Evolutionary conservation across 2,329 filamentous ascomycete genomes (phyloP).

Genomic region (Leptoxyphium fumago): DNA sequence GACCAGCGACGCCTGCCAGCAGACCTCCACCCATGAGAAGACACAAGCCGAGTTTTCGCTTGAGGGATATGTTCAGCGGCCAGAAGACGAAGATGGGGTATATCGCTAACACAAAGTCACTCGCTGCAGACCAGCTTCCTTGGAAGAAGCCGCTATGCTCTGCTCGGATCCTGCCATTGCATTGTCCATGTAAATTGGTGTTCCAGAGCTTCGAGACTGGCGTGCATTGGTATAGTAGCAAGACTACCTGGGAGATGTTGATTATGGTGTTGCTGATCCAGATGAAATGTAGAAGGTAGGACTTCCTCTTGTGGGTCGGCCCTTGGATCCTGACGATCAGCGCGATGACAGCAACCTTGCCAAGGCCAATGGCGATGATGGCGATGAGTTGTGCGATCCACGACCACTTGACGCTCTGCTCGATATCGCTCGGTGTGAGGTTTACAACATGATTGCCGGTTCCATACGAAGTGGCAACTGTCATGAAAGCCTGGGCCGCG

Average conservation of each 20-base stretch:
- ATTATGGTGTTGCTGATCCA: constrained; percentile 8
- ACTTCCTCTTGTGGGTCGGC: constrained; percentile 8
- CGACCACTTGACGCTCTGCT: constrained; percentile 7
- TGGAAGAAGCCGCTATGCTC: constrained; percentile 10
- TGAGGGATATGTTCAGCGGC: constrained; percentile 10
- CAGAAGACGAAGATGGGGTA: constrained; percentile 14
- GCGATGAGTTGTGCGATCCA: constrained; percentile 14
- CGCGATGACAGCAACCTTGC: constrained; percentile 13
- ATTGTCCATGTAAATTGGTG: constrained; percentile 7
- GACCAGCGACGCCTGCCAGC: constrained; percentile 7
- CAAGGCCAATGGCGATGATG: constrained; percentile 10
- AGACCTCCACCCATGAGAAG: constrained; percentile 12
- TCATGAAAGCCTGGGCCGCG: constrained; percentile 4
- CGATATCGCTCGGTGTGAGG: constrained; percentile 2
- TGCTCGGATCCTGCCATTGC: constrained; percentile 5
- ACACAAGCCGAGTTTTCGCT: constrained; percentile 9
- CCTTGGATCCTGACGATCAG: constrained; percentile 14
- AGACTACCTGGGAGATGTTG: constrained; percentile 9
- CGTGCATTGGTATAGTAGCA: constrained; percentile 8
- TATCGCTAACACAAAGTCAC: constrained; percentile 9
- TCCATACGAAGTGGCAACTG: constrained; percentile 8
- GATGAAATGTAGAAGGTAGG: constrained; percentile 9
- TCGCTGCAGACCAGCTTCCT: constrained; percentile 9
- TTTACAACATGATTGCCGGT: constrained; percentile 8
- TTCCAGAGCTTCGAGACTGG: constrained; percentile 13